phyloP scores from a whole-genome alignment of 805 yeast genomes.

The Teunomyces aglyptinius region DNA sequence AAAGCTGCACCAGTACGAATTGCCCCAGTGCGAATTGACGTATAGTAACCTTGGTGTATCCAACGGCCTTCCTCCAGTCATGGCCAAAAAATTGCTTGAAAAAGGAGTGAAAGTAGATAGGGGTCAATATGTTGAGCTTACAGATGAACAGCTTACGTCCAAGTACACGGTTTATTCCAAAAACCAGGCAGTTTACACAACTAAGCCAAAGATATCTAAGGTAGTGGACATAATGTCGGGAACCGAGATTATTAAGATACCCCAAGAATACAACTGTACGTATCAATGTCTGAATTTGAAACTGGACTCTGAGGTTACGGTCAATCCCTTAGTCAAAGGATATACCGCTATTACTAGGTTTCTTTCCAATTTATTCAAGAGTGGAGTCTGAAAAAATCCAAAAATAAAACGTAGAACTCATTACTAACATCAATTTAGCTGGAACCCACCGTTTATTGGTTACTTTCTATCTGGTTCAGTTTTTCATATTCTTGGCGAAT shows the following conservation, averaged over 20 bases:
- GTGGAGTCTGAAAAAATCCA: background rate
- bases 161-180: slow-evolving; percentile 38
- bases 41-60: slow-evolving; percentile 40
- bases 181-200: slow-evolving; percentile 14
- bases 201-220: slow-evolving; percentile 21
- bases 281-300: slow-evolving; percentile 16
- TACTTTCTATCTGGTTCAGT: background rate
- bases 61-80: slow-evolving; percentile 43
- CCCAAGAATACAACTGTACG: slow-evolving; percentile 36
- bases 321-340: background rate
- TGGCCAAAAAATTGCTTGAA: slow-evolving; percentile 44
- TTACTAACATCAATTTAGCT: background rate
- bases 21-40: slow-evolving; percentile 30
- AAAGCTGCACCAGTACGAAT: slow-evolving; percentile 15
- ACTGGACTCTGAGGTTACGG: background rate
- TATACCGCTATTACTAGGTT: background rate
- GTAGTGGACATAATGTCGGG: slow-evolving; percentile 15
- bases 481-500: background rate
- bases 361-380: background rate
- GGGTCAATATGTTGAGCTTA: slow-evolving; percentile 52
- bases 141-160: slow-evolving; percentile 42
- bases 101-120: slow-evolving; percentile 46
- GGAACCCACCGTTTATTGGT: background rate
- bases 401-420: background rate
- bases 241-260: slow-evolving; percentile 15